A percentile compares a stretch with the other conserved stretches of the same genome.
Evolutionary conservation across 1,284 basidiomycete genomes (phyloP).

Genomic region (Leccinum subfulvum): DNA sequence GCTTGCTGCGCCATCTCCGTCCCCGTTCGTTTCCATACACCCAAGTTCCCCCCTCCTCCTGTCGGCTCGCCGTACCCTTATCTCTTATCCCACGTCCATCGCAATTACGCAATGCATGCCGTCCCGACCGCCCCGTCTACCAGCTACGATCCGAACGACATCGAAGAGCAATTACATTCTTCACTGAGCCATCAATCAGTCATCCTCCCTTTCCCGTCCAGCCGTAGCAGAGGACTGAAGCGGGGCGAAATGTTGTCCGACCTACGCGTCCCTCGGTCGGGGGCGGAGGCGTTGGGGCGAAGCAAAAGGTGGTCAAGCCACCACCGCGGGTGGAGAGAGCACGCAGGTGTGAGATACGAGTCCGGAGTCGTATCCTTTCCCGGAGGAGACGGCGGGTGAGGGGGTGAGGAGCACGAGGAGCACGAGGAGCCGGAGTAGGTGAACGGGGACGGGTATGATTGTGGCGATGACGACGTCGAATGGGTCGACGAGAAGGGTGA

Average conservation of each 20-base stretch:
- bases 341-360: constrained; percentile 80
- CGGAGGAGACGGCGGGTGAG: constrained; percentile 58
- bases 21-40: constrained; percentile 52
- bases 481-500: constrained; percentile 77
- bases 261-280: neutral
- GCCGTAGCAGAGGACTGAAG: constrained; percentile 37
- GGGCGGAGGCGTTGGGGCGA: neutral
- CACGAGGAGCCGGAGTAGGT: constrained; percentile 40
- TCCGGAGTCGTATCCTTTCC: constrained; percentile 61
- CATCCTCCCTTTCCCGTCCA: constrained; percentile 46
- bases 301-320: constrained; percentile 45
- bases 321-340: constrained; percentile 71
- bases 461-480: constrained; percentile 42
- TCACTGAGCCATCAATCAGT: constrained; percentile 77
- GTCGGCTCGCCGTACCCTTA: constrained; percentile 74
- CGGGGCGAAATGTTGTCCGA: constrained; percentile 37
- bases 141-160: constrained; percentile 50
- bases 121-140: constrained; percentile 44
- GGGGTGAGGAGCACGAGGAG: constrained; percentile 36
- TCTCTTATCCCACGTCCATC: constrained; percentile 69
- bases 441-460: constrained; percentile 39
- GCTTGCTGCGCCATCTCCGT: constrained; percentile 20
- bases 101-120: constrained; percentile 42
- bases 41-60: constrained; percentile 46
- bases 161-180: constrained; percentile 68